Evolutionary conservation across 495 filamentous ascomycete genomes (phyloP), one percentile per base, ranked within the genome.

Genomic region (Stereocaulon alpinum): DNA sequence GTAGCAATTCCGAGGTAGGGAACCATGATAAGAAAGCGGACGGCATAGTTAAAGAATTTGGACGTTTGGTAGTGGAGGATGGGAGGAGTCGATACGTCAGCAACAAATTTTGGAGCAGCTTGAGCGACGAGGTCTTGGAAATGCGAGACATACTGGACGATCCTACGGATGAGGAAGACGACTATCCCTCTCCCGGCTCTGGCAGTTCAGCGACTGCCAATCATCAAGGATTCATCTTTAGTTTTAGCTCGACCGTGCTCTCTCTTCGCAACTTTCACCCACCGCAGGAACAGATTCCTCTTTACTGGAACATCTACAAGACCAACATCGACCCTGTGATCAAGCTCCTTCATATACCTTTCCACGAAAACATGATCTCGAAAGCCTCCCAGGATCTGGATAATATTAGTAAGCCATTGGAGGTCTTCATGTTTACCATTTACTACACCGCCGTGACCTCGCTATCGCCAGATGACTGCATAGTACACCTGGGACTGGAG

Each of bases 111-210:
- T 96, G 91, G 91, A 83, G 86, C n/a, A 88, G 81, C 61, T 75
- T 96, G 47, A 88, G 84, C 52, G 88, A 92, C 60, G 89, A 96
- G 80, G 89, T 92, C 40, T 84, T 87, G 64, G 84, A 86, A 65
- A 75, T 92, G 34, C 82, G 85, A 54, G 80, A 82, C 61, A 84
- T 88, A 24, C 80, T 89, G 0, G 80, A 87, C 55, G 74, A 81
- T 58, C 77, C 82, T 24, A 83, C 80, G 12, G 87, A 89, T 20
- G 84, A 89, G 9, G 79, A 82, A 15, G 85, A 84, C 6, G 78
- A 84, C 40, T 68, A 72, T 44, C 77, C 81, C 6, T 85, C 83
- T 5, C 81, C 74, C n/a, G 80, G 77, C 29, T 78, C 73, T 27
- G 71, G 72, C 17, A 64, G 65, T 0, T 66, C 73, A 63, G 62